Evolutionary conservation across 2,329 filamentous ascomycete species (phyloP).

Genomic region (Lasiodiplodia citricola): DNA sequence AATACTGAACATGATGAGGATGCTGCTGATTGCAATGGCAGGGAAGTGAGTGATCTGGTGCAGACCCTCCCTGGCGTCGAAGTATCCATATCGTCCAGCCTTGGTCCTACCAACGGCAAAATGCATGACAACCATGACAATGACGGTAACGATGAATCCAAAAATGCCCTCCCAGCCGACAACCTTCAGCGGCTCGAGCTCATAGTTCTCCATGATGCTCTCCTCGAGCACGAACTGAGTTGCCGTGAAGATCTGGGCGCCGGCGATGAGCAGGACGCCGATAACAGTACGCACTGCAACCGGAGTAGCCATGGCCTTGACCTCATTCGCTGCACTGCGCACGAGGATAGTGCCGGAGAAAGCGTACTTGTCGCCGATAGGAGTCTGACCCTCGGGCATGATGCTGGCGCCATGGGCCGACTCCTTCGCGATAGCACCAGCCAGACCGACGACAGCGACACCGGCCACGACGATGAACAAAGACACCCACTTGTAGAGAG

Average conservation of each 20-base stretch:
- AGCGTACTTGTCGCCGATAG: conserved; percentile 20
- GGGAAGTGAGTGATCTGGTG: conserved; percentile 76
- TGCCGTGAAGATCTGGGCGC: conserved; percentile 94
- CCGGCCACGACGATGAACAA: conserved; percentile 85
- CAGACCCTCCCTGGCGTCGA: conserved; percentile 87
- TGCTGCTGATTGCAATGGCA: conserved; percentile 74
- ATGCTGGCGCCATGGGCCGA: conserved; percentile 48
- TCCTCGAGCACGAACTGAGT: conserved; percentile 97
- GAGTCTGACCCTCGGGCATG: neutral
- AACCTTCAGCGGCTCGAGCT: conserved; percentile 84
- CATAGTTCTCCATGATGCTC: conserved; percentile 81
- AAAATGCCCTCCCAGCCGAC: conserved; percentile 98
- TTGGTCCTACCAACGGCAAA: conserved; percentile 75
- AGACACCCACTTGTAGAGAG: conserved; percentile 90
- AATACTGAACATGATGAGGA: conserved; percentile 97
- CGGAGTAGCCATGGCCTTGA: conserved; percentile 46
- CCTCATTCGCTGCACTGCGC: conserved; percentile 15
- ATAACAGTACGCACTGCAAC: conserved; percentile 73
- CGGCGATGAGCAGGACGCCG: conserved; percentile 88
- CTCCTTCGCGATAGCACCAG: conserved; percentile 75
- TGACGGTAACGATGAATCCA: conserved; percentile 78
- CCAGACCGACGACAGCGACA: conserved; percentile 87
- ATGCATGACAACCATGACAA: conserved; percentile 82
- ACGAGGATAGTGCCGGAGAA: conserved; percentile 16
- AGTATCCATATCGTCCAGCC: conserved; percentile 78